Evolutionary conservation across 768 basidiomycete genomes (phyloP), one percentile per base, ranked within the genome.

Genomic region (Fistulinella prunicolor): DNA sequence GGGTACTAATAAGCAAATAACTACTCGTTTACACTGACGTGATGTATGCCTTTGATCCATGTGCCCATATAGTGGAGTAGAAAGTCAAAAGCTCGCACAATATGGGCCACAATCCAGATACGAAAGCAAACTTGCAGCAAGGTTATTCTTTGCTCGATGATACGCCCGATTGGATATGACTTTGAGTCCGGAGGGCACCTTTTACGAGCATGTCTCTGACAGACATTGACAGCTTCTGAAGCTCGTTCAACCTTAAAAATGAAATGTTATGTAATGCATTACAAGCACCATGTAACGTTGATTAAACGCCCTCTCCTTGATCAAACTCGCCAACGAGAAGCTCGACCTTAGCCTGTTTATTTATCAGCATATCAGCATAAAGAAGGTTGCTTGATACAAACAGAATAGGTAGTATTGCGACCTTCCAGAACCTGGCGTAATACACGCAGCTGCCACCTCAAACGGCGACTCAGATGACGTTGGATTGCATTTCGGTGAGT

Each of bases 151-250:
- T 78, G 86, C 85, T 84, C 82, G 80, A 83, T 73, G 66, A 88
- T 88, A 88, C 86, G 82, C 86, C 85, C 68, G 46, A 49, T 75
- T 76, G 78, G 77, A 73, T 77, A 76, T 70, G 69, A 59, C 59
- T 75, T 86, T 74, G 62, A 51, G 71, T 78, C 80, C 77, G 77
- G 57, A 70, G 63, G 83, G 86, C 84, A 88, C 86, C 86, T 86
- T 83, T 28, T 82, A 82, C 79, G 73, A 85, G 86, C 87, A 78
- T 61, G 42, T 17, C 22, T 43, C 26, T 8, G 20, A 39, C 10
- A 26, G 35, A 44, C 6, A 38, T 32, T 37, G 17, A 16, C n/a
- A n/a, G n/a, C n/a, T n/a, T n/a, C 19, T 19, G 29, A 12, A 13
- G 30, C 20, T 22, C 8, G n/a, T n/a, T 32, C 24, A 10, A 22